Conservation (phyloP, 2,329 filamentous ascomycete species). For the Huntiella decipiens region DNA sequence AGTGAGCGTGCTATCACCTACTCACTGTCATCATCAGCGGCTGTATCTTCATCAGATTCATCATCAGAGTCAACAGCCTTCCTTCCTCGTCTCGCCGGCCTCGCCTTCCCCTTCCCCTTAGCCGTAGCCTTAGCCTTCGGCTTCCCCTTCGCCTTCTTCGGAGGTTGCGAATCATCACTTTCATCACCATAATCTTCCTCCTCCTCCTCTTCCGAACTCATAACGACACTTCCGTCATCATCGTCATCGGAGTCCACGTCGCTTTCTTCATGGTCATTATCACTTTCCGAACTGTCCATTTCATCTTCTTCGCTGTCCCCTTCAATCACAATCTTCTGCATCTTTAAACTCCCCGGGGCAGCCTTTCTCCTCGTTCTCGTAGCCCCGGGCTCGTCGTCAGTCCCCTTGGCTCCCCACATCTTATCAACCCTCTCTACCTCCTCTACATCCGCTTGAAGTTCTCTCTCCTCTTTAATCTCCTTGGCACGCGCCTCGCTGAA, state of each 20-base stretch:
- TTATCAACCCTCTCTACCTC: constrained; percentile 66
- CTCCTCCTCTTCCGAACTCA: constrained; percentile 6
- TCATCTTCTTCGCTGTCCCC: constrained; percentile 16
- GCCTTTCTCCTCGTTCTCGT: constrained; percentile 21
- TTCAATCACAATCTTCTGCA: constrained; percentile 18
- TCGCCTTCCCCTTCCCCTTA: neutral
- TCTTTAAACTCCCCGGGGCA: constrained; percentile 8
- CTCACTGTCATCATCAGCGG: constrained; percentile 1
- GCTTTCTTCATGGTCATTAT: constrained; percentile 17
- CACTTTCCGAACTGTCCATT: constrained; percentile 15
- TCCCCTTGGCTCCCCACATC: constrained; percentile 59
- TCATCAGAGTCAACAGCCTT: neutral
- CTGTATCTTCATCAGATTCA: neutral
- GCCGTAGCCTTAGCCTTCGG: neutral
- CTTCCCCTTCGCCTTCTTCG: neutral
- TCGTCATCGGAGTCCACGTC: constrained; percentile 30
- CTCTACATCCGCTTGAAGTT: constrained; percentile 69
- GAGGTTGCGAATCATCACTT: constrained; percentile 5
- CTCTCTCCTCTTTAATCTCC: constrained; percentile 72
- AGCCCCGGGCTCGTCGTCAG: constrained; percentile 20
- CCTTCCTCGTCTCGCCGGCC: neutral
- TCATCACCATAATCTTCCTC: constrained; percentile 7
- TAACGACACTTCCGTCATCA: neutral
- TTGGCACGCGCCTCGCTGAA: constrained; percentile 71
- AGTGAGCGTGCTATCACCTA: neutral